Evolutionary conservation across 2,329 filamentous ascomycete genomes (phyloP).

Genomic region (Cladosporium colombiae): DNA sequence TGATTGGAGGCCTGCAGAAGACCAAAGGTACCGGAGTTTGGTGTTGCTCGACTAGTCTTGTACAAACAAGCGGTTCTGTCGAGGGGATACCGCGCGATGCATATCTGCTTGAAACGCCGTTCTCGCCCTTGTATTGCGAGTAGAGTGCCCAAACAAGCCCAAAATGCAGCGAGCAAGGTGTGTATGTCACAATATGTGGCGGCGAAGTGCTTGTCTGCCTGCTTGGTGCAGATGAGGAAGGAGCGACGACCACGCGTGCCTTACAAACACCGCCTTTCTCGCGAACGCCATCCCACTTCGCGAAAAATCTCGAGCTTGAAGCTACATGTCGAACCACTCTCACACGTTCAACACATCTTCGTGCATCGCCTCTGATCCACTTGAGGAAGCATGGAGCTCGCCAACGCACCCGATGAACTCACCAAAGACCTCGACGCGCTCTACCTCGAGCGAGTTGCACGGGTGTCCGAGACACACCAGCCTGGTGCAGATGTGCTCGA

Average conservation of each 20-base stretch:
- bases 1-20: neutral
- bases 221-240: neutral
- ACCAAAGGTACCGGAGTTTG: neutral
- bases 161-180: neutral
- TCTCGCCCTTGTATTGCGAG: neutral
- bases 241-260: neutral
- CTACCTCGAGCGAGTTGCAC: neutral
- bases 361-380: neutral
- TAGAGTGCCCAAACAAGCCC: neutral
- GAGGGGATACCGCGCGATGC: neutral
- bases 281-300: neutral
- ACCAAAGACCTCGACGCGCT: neutral
- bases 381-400: neutral
- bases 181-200: neutral
- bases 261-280: neutral
- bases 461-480: neutral
- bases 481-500: neutral
- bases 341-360: neutral
- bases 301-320: neutral
- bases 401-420: neutral
- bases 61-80: neutral
- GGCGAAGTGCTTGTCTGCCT: neutral
- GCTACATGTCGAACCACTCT: neutral
- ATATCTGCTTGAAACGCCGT: neutral
- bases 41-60: neutral